Conservation (phyloP, 106 monocot species). For the Phalaenopsis equestris region DNA sequence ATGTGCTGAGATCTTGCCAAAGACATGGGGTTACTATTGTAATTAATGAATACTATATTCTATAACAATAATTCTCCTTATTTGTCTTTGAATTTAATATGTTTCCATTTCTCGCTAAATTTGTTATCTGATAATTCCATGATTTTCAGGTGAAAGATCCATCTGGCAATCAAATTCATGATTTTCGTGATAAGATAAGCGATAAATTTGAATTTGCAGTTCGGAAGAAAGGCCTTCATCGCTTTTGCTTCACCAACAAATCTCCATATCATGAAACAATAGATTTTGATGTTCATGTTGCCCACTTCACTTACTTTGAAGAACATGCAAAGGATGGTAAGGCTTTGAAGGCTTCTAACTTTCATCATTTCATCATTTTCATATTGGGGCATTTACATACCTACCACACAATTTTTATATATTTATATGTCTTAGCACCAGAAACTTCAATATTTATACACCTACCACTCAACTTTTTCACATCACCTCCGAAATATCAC, state of each 20-base stretch:
- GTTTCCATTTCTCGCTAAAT: too few species aligned
- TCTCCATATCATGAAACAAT: constrained; percentile 97
- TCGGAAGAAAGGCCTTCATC: constrained; percentile 69
- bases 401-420: too few species aligned
- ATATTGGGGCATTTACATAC: too few species aligned
- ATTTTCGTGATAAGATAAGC: constrained; percentile 63
- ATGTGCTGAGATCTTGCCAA: too few species aligned
- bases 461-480: too few species aligned
- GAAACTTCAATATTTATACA: too few species aligned
- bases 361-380: background rate
- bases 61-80: background rate
- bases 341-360: background rate
- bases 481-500: too few species aligned
- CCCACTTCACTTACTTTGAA: constrained; percentile 62
- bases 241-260: constrained; percentile 95
- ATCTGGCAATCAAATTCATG: constrained; percentile 67
- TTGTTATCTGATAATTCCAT: background rate
- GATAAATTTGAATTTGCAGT: constrained; percentile 87
- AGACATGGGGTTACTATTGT: too few species aligned
- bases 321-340: constrained; percentile 96
- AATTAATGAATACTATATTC: too few species aligned
- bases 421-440: too few species aligned
- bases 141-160: constrained; percentile 64
- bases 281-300: constrained; percentile 80
- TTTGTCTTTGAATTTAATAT: background rate